These are phyloP conservation scores for Ceratobasidium sp. DNA, from an alignment of 1,284 basidiomycete genomes.

Conservation along the genomic window DNA sequence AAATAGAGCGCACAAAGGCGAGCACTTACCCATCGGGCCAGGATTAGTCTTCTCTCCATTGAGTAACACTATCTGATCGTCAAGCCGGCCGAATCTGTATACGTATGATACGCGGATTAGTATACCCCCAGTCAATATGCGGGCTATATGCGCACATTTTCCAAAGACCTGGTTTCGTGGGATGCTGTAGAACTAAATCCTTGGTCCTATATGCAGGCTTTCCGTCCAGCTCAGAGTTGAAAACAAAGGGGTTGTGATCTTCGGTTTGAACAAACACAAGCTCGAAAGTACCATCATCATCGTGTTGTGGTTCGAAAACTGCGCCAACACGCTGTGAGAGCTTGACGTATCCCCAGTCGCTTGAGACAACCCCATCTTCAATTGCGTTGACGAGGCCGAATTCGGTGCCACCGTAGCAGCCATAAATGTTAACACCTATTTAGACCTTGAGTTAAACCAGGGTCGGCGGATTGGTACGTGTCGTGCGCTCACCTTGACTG, in stretches of 20 bases:
- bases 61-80: constrained; percentile 39
- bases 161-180: constrained; percentile 23
- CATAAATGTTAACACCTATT: neutral
- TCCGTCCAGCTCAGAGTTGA: constrained; percentile 27
- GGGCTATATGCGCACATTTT: constrained; percentile 13
- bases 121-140: neutral
- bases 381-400: neutral
- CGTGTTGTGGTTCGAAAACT: constrained; percentile 1
- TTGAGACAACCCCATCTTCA: neutral
- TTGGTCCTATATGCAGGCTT: constrained; percentile 33
- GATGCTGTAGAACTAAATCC: constrained; percentile 35
- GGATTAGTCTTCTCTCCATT: constrained; percentile 51
- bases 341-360: constrained; percentile 13
- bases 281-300: constrained; percentile 11
- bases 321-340: neutral
- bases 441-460: neutral
- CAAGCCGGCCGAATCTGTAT: constrained; percentile 27
- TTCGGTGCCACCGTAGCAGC: constrained; percentile 9
- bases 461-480: neutral
- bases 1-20: constrained; percentile 53
- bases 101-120: neutral
- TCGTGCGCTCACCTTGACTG: constrained; percentile 7
- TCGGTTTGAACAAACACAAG: constrained; percentile 11
- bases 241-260: constrained; percentile 20
- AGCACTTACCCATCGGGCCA: constrained; percentile 50